phyloP scores from a whole-genome alignment of 1,139 yeast genomes.

The Kurtzmaniella natalensis region DNA sequence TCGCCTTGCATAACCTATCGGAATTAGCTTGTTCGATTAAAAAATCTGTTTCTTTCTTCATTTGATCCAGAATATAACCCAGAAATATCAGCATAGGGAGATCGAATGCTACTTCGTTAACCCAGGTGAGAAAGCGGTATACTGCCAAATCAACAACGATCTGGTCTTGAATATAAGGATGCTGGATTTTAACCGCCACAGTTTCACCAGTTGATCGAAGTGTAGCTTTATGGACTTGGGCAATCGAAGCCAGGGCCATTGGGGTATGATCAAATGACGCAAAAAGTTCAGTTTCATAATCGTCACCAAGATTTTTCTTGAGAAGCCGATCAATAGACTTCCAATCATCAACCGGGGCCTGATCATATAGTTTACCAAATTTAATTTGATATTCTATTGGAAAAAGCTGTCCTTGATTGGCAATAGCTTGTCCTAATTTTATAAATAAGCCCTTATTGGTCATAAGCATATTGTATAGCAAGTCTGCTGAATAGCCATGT shows the following conservation, averaged over 20 bases:
- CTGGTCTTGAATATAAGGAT: constrained; percentile 55
- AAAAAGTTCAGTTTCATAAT: constrained; percentile 44
- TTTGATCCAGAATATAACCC: constrained; percentile 52
- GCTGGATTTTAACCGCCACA: constrained; percentile 72
- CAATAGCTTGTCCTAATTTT: constrained; percentile 72
- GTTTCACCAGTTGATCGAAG: constrained; percentile 44
- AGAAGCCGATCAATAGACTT: constrained; percentile 43
- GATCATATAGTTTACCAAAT: constrained; percentile 58
- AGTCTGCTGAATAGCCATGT: constrained; percentile 58
- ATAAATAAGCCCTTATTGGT: constrained; percentile 69
- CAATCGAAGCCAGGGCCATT: constrained; percentile 69
- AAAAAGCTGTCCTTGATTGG: constrained; percentile 64
- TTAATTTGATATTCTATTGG: constrained; percentile 58
- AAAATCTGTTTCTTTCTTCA: constrained; percentile 61
- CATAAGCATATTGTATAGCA: constrained; percentile 48
- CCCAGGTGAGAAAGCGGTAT: constrained; percentile 46
- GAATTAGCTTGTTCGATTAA: constrained; percentile 53
- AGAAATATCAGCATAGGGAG: constrained; percentile 60
- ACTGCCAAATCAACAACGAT: constrained; percentile 55
- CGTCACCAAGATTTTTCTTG: constrained; percentile 38
- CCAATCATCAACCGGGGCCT: constrained; percentile 71
- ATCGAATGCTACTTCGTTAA: constrained; percentile 58
- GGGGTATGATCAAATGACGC: constrained; percentile 47
- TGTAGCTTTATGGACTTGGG: constrained; percentile 63
- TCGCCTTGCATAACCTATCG: constrained; percentile 16